Conservation (phyloP, 768 basidiomycete species). For the Serpula lacrymans region DNA sequence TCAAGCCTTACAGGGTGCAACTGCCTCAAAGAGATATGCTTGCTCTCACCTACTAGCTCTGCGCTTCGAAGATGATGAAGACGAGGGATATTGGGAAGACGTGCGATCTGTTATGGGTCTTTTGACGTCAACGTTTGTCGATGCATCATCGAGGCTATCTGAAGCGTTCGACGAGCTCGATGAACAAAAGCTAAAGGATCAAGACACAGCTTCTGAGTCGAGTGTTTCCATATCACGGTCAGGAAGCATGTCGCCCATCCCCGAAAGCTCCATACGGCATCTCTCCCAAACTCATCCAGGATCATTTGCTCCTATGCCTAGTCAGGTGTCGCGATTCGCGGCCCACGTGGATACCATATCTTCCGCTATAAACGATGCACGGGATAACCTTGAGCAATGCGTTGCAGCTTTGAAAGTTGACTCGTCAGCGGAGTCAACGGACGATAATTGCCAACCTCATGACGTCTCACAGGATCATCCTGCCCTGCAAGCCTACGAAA, state of each 20-base stretch:
- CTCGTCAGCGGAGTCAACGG: constrained; percentile 17
- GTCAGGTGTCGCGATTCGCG: constrained; percentile 64
- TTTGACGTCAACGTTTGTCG: constrained; percentile 62
- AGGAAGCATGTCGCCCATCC: constrained; percentile 7
- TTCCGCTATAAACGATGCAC: constrained; percentile 66
- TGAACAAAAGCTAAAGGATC: constrained; percentile 47
- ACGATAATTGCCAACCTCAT: constrained; percentile 13
- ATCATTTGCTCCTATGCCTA: constrained; percentile 76
- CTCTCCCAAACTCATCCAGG: constrained; percentile 11
- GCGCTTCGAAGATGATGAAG: constrained; percentile 70
- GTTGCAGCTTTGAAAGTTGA: constrained; percentile 52
- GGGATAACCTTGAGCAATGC: constrained; percentile 62
- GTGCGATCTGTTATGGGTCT: constrained; percentile 72
- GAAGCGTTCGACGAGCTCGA: constrained; percentile 65
- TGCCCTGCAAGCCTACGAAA: constrained; percentile 70
- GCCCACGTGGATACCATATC: constrained; percentile 70
- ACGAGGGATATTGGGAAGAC: constrained; percentile 83
- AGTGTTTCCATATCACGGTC: constrained; percentile 4
- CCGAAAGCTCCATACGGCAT: constrained; percentile 13
- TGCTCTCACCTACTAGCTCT: constrained; percentile 78
- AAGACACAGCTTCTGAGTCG: constrained; percentile 39
- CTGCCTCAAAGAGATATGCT: constrained; percentile 72
- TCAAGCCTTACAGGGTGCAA: constrained; percentile 58
- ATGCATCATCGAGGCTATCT: constrained; percentile 57
- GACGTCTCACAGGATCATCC: constrained; percentile 33